phyloP scores from a whole-genome alignment of 2,329 filamentous ascomycete species.

The Aureobasidium zeae region DNA sequence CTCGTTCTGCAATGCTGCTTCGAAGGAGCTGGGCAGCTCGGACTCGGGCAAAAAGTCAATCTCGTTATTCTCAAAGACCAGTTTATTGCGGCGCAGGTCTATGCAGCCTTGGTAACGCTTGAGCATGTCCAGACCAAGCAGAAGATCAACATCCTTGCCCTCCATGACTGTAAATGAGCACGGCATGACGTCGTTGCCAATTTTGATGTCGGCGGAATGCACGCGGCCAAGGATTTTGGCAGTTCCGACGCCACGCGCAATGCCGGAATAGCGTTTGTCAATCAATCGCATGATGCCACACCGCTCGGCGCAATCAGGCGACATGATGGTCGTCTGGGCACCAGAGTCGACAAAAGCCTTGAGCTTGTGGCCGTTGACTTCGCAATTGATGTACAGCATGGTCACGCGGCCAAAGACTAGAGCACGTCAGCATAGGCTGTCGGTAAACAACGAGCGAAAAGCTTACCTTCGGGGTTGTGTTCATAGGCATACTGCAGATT shows the following conservation, averaged over 20 bases:
- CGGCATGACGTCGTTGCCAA: conserved; percentile 75
- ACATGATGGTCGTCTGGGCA: conserved; percentile 98
- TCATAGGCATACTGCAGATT: conserved; percentile 96
- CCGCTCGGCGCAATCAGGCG: conserved; percentile 76
- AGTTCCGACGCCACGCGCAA: conserved; percentile 88
- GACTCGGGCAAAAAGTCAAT: conserved; percentile 86
- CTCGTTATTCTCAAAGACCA: conserved; percentile 80
- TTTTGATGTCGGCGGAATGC: conserved; percentile 89
- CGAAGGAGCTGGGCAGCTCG: conserved; percentile 78
- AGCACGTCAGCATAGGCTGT: neutral
- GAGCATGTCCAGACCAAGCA: conserved; percentile 92
- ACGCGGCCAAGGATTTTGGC: conserved; percentile 91
- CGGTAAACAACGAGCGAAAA: neutral
- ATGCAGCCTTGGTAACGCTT: conserved; percentile 91
- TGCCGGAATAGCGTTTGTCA: conserved; percentile 82
- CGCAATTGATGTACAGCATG: conserved; percentile 92
- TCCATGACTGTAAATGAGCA: conserved; percentile 99
- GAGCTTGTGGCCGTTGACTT: conserved; percentile 84
- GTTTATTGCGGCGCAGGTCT: conserved; percentile 72
- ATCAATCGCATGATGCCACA: conserved; percentile 96
- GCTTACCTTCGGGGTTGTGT: conserved; percentile 85
- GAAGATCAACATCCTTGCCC: conserved; percentile 87
- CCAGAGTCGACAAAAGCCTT: conserved; percentile 97
- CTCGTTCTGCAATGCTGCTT: conserved; percentile 58
- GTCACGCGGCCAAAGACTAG: conserved; percentile 87